These are phyloP conservation scores for Xylariomycetidae sp. DNA, from an alignment of 2,329 filamentous ascomycete genomes.

Conservation along the genomic window DNA sequence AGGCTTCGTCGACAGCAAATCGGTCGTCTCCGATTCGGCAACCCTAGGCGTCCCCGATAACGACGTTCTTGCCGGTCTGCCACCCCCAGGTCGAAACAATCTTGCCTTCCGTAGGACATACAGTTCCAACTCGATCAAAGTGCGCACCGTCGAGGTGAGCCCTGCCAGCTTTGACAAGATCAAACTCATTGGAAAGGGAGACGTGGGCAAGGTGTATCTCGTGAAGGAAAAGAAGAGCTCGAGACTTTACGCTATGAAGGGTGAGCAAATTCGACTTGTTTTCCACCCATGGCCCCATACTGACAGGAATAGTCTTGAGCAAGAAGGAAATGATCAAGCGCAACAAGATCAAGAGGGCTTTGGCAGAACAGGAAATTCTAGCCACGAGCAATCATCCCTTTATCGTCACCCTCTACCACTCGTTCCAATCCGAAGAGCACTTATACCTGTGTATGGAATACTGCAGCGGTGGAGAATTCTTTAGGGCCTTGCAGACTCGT, in stretches of 20 bases:
- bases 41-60: conserved; percentile 38
- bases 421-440: conserved; percentile 98
- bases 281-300: conserved; percentile 6
- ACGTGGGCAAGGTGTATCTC: conserved; percentile 97
- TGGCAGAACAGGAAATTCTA: conserved; percentile 96
- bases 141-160: conserved; percentile 92
- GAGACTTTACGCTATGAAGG: conserved; percentile 97
- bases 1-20: conserved; percentile 41
- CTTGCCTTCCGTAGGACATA: conserved; percentile 90
- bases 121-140: conserved; percentile 98
- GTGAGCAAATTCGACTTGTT: conserved; percentile 41
- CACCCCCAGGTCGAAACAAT: conserved; percentile 62
- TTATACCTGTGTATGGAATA: conserved; percentile 99
- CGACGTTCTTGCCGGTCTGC: conserved; percentile 56
- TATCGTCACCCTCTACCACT: conserved; percentile 97
- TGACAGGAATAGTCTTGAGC: conserved; percentile 70
- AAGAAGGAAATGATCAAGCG: conserved; percentile 99
- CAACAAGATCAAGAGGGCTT: conserved; percentile 98
- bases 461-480: conserved; percentile 97
- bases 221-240: conserved; percentile 97
- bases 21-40: conserved; percentile 32
- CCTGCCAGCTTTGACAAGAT: conserved; percentile 98
- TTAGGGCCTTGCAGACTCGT: conserved; percentile 89
- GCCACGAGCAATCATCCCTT: conserved; percentile 99
- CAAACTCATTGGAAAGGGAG: conserved; percentile 97